Conservation (phyloP, 225 moss, liverwort and hornwort species). For the Climacium dendroides region DNA sequence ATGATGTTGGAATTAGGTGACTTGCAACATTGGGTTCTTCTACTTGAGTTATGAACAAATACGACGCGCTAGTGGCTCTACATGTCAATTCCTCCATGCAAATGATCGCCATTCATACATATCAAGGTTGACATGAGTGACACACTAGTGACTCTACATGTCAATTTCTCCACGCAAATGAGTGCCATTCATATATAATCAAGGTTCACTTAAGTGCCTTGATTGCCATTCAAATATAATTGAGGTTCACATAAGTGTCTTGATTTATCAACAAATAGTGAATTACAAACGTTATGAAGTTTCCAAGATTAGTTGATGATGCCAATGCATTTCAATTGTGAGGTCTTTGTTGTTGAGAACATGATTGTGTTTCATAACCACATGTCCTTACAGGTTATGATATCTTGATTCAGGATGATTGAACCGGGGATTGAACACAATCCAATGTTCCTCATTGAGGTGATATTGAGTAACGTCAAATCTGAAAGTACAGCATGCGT, state of each 20-base stretch:
- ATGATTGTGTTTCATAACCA: not conserved
- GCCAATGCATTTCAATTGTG: not conserved
- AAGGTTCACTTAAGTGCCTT: not conserved
- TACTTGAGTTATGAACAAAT: too few species aligned
- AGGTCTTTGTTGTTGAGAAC: not conserved
- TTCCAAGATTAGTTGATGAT: not conserved
- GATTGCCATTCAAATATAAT: not conserved
- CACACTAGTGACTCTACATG: too few species aligned
- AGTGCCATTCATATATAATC: not conserved
- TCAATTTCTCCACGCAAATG: not conserved
- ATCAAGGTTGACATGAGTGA: not conserved
- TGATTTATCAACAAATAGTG: too few species aligned
- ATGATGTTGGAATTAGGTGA: not conserved
- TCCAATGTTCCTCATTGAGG: not conserved
- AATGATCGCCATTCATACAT: not conserved
- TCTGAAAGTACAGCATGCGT: not conserved
- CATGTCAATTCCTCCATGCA: too few species aligned
- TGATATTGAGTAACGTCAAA: not conserved
- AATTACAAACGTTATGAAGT: not conserved
- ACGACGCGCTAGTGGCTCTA: not conserved
- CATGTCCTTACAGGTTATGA: not conserved
- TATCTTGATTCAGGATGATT: not conserved
- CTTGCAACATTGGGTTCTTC: accelerated
- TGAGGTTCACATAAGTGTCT: not conserved
- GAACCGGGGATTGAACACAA: not conserved